Conservation (phyloP, 2,329 filamentous ascomycete species). For the Diaporthe sp. region DNA sequence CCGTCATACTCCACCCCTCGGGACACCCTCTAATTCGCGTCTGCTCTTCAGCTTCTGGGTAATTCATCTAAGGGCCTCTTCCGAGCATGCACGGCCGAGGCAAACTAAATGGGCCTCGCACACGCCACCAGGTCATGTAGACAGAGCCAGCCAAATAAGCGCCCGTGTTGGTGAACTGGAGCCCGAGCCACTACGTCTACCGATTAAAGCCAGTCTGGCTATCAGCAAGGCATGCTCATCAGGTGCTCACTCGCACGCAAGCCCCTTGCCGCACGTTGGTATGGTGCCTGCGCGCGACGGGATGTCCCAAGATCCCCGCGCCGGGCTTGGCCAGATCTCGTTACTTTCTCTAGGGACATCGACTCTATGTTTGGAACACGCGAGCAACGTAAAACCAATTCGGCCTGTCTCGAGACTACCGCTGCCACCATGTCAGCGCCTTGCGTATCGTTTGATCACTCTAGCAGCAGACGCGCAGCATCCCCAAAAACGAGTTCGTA, state of each 20-base stretch:
- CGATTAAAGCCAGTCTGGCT: neutral
- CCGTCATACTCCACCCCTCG: slow-evolving; percentile 16
- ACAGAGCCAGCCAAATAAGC: neutral
- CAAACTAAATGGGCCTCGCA: neutral
- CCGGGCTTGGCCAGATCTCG: slow-evolving; percentile 6
- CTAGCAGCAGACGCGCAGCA: neutral
- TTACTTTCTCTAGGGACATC: neutral
- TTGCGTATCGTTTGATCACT: neutral
- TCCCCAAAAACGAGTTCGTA: neutral
- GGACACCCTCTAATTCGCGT: neutral
- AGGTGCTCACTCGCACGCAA: neutral
- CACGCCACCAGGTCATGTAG: neutral
- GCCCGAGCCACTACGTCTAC: neutral
- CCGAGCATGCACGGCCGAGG: slow-evolving; percentile 14
- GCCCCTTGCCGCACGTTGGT: slow-evolving; percentile 3
- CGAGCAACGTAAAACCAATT: neutral
- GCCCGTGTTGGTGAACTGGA: neutral
- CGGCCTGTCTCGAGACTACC: neutral
- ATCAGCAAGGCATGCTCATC: neutral
- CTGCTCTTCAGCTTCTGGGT: slow-evolving; percentile 10
- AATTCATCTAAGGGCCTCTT: neutral
- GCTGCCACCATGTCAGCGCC: neutral
- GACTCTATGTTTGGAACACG: neutral
- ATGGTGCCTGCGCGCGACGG: neutral
- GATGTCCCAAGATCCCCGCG: slow-evolving; percentile 12